phyloP scores from a whole-genome alignment of 1,139 yeast genomes.

The Pneumocystis jirovecii region DNA sequence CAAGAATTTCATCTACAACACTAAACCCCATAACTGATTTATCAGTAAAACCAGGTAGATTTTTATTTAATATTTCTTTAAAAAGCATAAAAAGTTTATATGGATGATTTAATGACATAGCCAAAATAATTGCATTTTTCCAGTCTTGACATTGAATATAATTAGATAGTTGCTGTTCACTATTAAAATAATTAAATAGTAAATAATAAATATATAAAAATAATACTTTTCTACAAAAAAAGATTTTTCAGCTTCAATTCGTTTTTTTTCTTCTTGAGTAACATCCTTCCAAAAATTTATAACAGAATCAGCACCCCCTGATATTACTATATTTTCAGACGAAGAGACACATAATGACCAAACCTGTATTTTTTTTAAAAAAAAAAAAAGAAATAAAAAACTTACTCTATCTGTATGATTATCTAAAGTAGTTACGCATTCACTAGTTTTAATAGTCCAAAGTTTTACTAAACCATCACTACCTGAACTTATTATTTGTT shows the following conservation, averaged over 20 bases:
- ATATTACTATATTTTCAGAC: slow-evolving; percentile 55
- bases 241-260: slow-evolving; percentile 32
- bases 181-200: background rate
- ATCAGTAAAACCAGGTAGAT: slow-evolving; percentile 27
- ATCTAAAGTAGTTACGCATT: slow-evolving; percentile 67
- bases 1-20: slow-evolving; percentile 52
- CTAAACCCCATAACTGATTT: slow-evolving; percentile 44
- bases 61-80: slow-evolving; percentile 33
- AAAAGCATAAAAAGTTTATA: slow-evolving; percentile 65
- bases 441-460: slow-evolving; percentile 73
- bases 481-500: slow-evolving; percentile 67
- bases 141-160: slow-evolving; percentile 58
- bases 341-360: slow-evolving; percentile 67
- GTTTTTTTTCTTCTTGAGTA: slow-evolving; percentile 49
- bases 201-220: background rate
- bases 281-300: slow-evolving; percentile 79
- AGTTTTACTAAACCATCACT: slow-evolving; percentile 89
- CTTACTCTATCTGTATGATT: slow-evolving; percentile 64
- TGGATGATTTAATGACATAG: slow-evolving; percentile 74
- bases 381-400: background rate
- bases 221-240: slow-evolving; percentile 51
- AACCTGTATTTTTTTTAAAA: slow-evolving; percentile 25
- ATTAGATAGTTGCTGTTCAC: slow-evolving; percentile 67
- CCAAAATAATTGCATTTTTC: slow-evolving; percentile 76
- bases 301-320: slow-evolving; percentile 93